phyloP scores from a whole-genome alignment of 495 filamentous ascomycete species.

The Filosporella fistucella region DNA sequence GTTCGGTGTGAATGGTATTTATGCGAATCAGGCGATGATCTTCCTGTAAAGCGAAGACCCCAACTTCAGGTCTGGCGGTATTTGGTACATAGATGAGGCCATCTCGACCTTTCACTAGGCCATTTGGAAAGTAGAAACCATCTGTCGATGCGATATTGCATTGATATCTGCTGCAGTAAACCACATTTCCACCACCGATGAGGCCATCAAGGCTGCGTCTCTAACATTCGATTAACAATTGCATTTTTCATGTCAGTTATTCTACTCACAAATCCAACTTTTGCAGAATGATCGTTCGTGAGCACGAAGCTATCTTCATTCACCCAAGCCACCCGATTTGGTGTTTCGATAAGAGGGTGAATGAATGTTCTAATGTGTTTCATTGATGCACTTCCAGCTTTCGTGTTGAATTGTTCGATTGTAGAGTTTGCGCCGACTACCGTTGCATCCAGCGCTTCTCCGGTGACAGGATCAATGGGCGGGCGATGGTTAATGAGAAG shows the following conservation, averaged over 20 bases:
- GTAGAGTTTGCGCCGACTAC: conserved; percentile 34
- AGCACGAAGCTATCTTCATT: conserved; percentile 26
- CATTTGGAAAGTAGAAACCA: conserved; percentile 29
- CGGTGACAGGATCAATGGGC: conserved; percentile 28
- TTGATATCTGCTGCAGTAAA: conserved; percentile 20
- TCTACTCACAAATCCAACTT: conserved; percentile 24
- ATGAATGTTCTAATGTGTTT: conserved; percentile 28
- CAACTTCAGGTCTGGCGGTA: conserved; percentile 18
- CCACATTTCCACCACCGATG: conserved; percentile 24
- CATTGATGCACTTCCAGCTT: conserved; percentile 14
- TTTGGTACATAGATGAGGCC: conserved; percentile 31
- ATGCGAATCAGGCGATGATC: conserved; percentile 19
- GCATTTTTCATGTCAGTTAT: not conserved
- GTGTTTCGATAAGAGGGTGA: conserved; percentile 28
- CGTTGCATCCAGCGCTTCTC: conserved; percentile 25
- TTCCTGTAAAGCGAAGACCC: conserved; percentile 24
- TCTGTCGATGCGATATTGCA: conserved; percentile 22
- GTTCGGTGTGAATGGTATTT: conserved; percentile 23
- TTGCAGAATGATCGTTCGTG: conserved; percentile 32
- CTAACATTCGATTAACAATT: conserved; percentile 13
- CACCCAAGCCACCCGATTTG: conserved; percentile 31
- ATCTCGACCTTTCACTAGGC: conserved; percentile 26
- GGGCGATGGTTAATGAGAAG: conserved; percentile 38
- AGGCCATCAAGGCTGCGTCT: conserved; percentile 20
- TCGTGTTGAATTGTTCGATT: conserved; percentile 30